Percentiles rank a stretch among this genome's conserved stretches.
Conservation (phyloP, 257 asterid species). For the Capsicum rhomboideum region DNA sequence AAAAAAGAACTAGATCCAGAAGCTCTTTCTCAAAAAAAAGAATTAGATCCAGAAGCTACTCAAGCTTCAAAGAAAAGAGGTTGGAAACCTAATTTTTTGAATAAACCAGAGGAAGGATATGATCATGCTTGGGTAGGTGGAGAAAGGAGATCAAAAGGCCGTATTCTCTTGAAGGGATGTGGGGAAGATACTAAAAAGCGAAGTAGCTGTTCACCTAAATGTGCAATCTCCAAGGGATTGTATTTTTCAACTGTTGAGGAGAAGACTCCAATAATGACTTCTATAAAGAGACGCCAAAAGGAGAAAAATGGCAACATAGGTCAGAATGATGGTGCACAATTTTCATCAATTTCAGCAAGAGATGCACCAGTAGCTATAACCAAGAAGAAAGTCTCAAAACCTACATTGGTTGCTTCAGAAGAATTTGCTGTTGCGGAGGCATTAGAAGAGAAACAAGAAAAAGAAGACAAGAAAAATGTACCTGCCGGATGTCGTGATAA, state of each 20-base stretch:
- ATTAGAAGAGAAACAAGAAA: not conserved
- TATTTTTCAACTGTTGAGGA: not conserved
- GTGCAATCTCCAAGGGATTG: not conserved
- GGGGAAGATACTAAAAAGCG: not conserved
- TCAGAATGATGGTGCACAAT: not conserved
- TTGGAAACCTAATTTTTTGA: constrained; percentile 6
- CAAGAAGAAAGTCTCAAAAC: not conserved
- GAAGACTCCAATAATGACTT: not conserved
- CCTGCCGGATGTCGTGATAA: not conserved
- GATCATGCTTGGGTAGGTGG: constrained; percentile 2
- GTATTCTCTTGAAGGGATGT: not conserved
- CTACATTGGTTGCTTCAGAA: not conserved
- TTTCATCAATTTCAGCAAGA: not conserved
- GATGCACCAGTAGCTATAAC: not conserved
- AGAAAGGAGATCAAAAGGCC: not conserved
- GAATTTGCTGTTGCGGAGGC: not conserved
- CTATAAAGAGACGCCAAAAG: not conserved
- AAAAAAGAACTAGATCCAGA: not conserved
- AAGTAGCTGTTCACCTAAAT: not conserved
- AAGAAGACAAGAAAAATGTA: not conserved
- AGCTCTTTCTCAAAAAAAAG: not conserved
- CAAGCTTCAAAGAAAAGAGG: constrained; percentile 4
- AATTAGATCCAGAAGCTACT: not conserved
- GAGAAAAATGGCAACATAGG: not conserved
- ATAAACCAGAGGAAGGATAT: constrained; percentile 11